Conservation (phyloP, 108 stramenopile genomes). For the Skeletonema potamos region DNA sequence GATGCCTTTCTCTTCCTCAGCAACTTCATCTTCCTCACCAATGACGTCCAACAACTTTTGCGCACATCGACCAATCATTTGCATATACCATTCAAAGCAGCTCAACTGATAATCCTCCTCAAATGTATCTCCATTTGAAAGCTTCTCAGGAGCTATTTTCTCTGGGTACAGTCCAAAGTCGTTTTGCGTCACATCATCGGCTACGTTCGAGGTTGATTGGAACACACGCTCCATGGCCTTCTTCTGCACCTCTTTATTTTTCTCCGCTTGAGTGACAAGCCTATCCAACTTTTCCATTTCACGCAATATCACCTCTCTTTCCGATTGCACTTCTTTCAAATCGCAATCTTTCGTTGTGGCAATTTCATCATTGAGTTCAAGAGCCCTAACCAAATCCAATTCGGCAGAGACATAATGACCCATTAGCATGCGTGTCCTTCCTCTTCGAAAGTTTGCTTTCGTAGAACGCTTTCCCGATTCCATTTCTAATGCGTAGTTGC, state of each 20-base stretch:
- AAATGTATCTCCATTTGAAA: not conserved
- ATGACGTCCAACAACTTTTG: conserved; percentile 38
- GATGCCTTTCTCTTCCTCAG: not conserved
- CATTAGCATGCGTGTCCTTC: conserved; percentile 63
- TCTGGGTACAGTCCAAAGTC: conserved; percentile 29
- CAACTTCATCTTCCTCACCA: conserved; percentile 25
- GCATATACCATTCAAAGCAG: conserved; percentile 44
- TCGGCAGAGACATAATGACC: conserved; percentile 61
- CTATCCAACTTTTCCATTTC: conserved; percentile 41
- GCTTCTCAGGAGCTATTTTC: conserved; percentile 6
- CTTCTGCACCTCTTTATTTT: conserved; percentile 24
- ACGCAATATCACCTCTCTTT: conserved; percentile 24
- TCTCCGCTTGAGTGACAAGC: conserved; percentile 27
- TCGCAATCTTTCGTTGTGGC: not conserved
- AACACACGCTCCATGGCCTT: conserved; percentile 43
- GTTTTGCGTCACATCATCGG: not conserved
- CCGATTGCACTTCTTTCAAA: conserved; percentile 14
- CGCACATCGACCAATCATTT: conserved; percentile 40
- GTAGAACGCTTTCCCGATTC: conserved; percentile 18
- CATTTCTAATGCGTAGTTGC: conserved; percentile 63
- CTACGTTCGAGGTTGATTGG: not conserved
- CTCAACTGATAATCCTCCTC: conserved; percentile 6
- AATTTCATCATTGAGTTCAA: conserved; percentile 16
- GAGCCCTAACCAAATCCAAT: conserved; percentile 52
- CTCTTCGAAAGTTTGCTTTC: conserved; percentile 77